These are phyloP conservation scores for Cytospora leucostoma DNA, from an alignment of 2,329 filamentous ascomycete genomes.

Conservation along the genomic window DNA sequence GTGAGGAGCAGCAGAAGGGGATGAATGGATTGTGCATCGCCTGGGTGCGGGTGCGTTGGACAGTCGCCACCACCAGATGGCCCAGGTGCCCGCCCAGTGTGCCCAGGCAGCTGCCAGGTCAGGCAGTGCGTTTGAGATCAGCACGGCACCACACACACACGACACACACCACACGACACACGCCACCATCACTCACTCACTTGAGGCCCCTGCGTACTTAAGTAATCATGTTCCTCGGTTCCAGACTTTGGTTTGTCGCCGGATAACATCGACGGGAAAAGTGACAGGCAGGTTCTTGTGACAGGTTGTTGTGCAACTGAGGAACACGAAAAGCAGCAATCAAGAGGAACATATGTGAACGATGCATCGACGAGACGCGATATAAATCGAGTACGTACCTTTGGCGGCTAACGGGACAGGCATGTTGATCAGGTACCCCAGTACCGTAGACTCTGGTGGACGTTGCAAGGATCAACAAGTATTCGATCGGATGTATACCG, in stretches of 20 bases:
- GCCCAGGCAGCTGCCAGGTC: slow-evolving; percentile 8
- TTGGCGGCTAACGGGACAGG: slow-evolving; percentile 41
- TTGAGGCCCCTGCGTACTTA: background rate
- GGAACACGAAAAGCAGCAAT: no score
- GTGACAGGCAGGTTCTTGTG: no score
- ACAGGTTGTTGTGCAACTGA: no score
- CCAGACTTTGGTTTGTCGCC: no score
- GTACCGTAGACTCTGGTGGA: background rate
- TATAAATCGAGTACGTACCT: slow-evolving; percentile 35
- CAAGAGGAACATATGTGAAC: background rate
- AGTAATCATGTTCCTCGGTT: no score
- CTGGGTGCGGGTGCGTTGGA: background rate
- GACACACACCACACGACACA: background rate
- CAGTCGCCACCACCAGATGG: slow-evolving; percentile 15
- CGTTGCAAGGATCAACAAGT: background rate
- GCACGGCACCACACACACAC: background rate
- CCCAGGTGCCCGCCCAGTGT: slow-evolving; percentile 3
- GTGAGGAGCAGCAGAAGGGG: slow-evolving; percentile 4
- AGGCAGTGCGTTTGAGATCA: slow-evolving; percentile 6
- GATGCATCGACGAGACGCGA: slow-evolving; percentile 6
- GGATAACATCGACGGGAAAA: no score
- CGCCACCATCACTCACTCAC: slow-evolving; percentile 8
- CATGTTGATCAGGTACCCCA: slow-evolving; percentile 33
- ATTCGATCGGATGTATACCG: background rate
- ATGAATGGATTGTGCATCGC: slow-evolving; percentile 1